Evolutionary conservation across 2,329 filamentous ascomycete genomes (phyloP).

Genomic region (Aspergillus sp.): DNA sequence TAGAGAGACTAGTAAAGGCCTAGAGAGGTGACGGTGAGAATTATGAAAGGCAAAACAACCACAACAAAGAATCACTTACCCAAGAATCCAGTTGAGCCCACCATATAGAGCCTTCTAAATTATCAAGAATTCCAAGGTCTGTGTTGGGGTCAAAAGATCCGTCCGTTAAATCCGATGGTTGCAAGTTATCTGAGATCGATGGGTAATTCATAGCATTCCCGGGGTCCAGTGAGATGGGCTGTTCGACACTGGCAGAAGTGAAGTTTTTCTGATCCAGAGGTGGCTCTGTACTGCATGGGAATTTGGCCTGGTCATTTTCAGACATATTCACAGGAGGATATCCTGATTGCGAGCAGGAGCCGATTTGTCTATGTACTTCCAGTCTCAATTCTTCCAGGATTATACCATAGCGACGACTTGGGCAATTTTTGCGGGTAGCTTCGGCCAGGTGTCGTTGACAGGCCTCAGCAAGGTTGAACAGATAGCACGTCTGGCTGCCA

Average conservation of each 20-base stretch:
- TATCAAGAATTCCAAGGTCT: constrained; percentile 26
- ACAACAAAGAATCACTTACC: constrained; percentile 17
- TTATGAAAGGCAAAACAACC: background rate
- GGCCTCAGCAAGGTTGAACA: constrained; percentile 41
- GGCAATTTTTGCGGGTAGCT: constrained; percentile 44
- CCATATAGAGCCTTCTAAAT: constrained; percentile 33
- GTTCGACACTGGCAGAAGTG: background rate
- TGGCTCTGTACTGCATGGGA: constrained; percentile 1
- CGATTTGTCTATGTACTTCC: constrained; percentile 36
- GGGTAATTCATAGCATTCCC: constrained; percentile 9
- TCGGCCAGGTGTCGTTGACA: constrained; percentile 43
- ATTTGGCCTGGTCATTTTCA: background rate
- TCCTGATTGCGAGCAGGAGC: constrained; percentile 7
- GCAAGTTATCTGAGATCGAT: constrained; percentile 12
- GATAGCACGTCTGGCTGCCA: constrained; percentile 18
- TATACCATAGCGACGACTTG: constrained; percentile 44
- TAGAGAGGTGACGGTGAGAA: constrained; percentile 11
- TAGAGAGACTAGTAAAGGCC: constrained; percentile 30
- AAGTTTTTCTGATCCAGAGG: constrained; percentile 3
- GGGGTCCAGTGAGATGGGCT: constrained; percentile 7
- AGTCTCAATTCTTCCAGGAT: constrained; percentile 43
- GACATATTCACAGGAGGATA: background rate
- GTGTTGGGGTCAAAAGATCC: constrained; percentile 14
- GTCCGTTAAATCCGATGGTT: constrained; percentile 13
- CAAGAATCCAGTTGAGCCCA: constrained; percentile 36